Base-by-base conservation (phyloP, 306 rosid species). In the Herpetospermum pedunculosum region DNA sequence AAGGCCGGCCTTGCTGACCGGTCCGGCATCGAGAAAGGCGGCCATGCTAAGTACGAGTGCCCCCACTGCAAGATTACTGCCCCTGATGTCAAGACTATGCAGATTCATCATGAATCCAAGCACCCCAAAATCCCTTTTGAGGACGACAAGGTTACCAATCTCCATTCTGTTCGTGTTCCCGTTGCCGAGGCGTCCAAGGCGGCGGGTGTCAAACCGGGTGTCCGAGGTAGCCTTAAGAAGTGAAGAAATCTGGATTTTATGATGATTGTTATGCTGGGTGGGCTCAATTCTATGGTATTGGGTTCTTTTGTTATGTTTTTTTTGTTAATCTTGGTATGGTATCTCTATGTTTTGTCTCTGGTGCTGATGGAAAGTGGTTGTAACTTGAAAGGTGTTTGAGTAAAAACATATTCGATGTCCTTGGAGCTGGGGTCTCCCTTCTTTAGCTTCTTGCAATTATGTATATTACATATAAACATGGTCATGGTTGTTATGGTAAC, bases 41-140 rank as follows among this genome's bases (percentile, higher is more conserved):
- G 99, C 0, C 99, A 95, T 72, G 99, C 99, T 0, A 95, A 95
- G 87, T 83, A n/a, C 19, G 99, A 95, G 89, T 95, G 99, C 37
- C 99, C 96, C 2, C 90, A 25, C 92, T 95, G 99, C 88, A 95
- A 91, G 77, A 37, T 40, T 2, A 95, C 96, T 16, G 99, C 96
- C 0, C 99, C 99, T 19, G 99, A 89, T 72, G 12, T 91, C 18
- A 95, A 95, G 60, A 75, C 99, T 68, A 91, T 91, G 96, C 95
- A 95, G 96, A 91, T 95, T 80, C 99, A 95, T 60, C 97, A 95
- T 40, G 99, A 95, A 0, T 87, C 99, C 13, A 87, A 85, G 54
- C 99, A 95, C 43, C 96, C 99, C 0, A 95, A 88, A 87, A 41
- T 95, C 46, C 90, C 93, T 0, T 95, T 74, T 9, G 99, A 95